A percentile compares a stretch with the other conserved stretches of the same genome.
Conservation (phyloP, 2,329 filamentous ascomycete species). For the Aspergillus quadrilineatus region DNA sequence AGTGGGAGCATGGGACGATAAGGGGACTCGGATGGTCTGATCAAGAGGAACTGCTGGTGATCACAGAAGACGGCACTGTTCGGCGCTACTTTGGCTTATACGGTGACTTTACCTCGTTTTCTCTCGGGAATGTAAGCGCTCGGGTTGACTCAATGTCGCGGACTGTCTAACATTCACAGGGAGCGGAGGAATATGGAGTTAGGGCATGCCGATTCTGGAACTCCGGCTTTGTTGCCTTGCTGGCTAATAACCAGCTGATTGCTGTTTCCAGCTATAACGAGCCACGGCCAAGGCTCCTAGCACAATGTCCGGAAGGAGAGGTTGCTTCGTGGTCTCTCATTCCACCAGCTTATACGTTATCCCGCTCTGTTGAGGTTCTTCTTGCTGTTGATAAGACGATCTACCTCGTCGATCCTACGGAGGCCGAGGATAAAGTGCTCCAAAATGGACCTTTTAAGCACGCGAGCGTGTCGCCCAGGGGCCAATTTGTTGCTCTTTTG, state of each 20-base stretch:
- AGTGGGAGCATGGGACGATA: slow-evolving; percentile 88
- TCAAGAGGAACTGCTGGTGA: slow-evolving; percentile 84
- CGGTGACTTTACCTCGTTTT: slow-evolving; percentile 92
- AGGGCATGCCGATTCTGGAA: slow-evolving; percentile 88
- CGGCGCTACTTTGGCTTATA: slow-evolving; percentile 89
- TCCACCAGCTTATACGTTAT: slow-evolving; percentile 82
- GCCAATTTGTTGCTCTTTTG: slow-evolving; percentile 83
- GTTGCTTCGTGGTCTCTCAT: slow-evolving; percentile 89
- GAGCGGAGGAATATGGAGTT: slow-evolving; percentile 84
- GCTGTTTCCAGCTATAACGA: slow-evolving; percentile 88
- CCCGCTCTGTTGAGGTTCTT: slow-evolving; percentile 87
- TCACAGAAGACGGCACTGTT: slow-evolving; percentile 86
- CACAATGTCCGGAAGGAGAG: slow-evolving; percentile 70
- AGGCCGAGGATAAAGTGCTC: slow-evolving; percentile 86
- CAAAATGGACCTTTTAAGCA: slow-evolving; percentile 92
- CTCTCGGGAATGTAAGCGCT: slow-evolving; percentile 67
- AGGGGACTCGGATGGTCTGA: slow-evolving; percentile 94
- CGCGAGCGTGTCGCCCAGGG: slow-evolving; percentile 86
- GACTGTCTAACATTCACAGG: slow-evolving; percentile 42
- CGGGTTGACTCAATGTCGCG: not conserved
- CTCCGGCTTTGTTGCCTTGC: slow-evolving; percentile 85
- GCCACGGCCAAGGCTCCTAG: slow-evolving; percentile 80
- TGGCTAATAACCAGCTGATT: slow-evolving; percentile 83
- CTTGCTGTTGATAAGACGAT: slow-evolving; percentile 82
- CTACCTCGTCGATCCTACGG: slow-evolving; percentile 80